Evolutionary conservation across 2,329 filamentous ascomycete genomes (phyloP).

Genomic region (Calonectria henricotiae): DNA sequence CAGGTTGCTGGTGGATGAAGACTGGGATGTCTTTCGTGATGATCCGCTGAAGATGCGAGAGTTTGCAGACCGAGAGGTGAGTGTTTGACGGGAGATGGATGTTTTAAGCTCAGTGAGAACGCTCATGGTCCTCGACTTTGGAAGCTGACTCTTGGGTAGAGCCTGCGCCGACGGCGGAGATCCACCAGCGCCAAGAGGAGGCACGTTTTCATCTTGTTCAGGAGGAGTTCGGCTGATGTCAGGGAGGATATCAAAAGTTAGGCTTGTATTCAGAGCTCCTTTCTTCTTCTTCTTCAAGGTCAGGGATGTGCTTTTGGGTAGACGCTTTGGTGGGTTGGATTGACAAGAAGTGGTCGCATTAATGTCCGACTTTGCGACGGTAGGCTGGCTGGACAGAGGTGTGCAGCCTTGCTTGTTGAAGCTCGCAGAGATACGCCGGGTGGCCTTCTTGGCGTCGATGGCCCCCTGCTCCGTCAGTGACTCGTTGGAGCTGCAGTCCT

Average conservation of each 20-base stretch:
- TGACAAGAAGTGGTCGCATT: constrained; percentile 48
- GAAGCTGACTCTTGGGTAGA: constrained; percentile 53
- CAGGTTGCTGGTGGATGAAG: constrained; percentile 44
- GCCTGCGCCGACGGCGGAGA: not conserved
- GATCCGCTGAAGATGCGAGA: constrained; percentile 34
- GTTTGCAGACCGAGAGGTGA: constrained; percentile 45
- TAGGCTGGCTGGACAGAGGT: constrained; percentile 53
- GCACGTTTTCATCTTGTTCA: constrained; percentile 54
- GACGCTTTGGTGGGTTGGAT: constrained; percentile 36
- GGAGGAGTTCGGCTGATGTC: constrained; percentile 37
- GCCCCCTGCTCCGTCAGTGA: constrained; percentile 35
- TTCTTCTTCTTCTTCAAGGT: constrained; percentile 36
- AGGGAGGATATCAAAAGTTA: constrained; percentile 39
- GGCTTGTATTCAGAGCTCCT: constrained; percentile 33
- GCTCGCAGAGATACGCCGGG: constrained; percentile 55
- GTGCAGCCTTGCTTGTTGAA: constrained; percentile 45
- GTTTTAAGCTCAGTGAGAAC: constrained; percentile 65
- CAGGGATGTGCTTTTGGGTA: constrained; percentile 41
- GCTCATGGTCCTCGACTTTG: constrained; percentile 65
- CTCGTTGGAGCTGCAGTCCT: constrained; percentile 54
- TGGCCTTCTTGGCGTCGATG: constrained; percentile 38
- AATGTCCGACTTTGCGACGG: constrained; percentile 53
- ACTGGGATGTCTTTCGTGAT: constrained; percentile 44
- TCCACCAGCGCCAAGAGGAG: constrained; percentile 33
- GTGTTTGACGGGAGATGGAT: constrained; percentile 61